phyloP scores from a whole-genome alignment of 371 early-diverging fungal species.

The Mortierella sp. region DNA sequence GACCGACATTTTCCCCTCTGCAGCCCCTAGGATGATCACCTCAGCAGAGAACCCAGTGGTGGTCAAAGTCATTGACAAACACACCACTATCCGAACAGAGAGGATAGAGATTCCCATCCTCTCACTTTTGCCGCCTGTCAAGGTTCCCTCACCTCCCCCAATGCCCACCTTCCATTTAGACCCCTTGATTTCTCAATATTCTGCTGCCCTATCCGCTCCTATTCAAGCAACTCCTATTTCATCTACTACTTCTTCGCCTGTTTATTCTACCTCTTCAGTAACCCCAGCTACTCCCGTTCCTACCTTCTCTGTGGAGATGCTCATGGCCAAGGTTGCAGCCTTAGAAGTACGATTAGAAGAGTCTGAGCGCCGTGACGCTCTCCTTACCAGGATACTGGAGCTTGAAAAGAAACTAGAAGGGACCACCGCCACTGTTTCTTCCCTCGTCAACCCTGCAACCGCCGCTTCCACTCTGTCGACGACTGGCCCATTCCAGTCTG shows the following conservation, averaged over 20 bases:
- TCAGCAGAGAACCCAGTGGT: constrained; percentile 7
- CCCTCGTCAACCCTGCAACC: background rate
- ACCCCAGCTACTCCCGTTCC: background rate
- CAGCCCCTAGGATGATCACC: constrained; percentile 16
- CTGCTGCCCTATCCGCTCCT: background rate
- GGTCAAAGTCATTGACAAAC: constrained; percentile 14
- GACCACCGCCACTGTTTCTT: background rate
- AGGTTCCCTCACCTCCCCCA: constrained; percentile 10
- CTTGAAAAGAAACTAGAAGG: constrained; percentile 38
- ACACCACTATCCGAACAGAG: constrained; percentile 18
- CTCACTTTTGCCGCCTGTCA: constrained; percentile 11
- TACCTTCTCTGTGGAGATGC: constrained; percentile 17
- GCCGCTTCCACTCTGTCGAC: background rate
- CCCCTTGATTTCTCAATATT: background rate
- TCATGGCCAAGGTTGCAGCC: constrained; percentile 30
- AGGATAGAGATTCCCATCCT: constrained; percentile 13
- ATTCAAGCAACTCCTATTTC: background rate
- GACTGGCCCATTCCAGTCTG: background rate
- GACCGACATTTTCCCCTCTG: constrained; percentile 15
- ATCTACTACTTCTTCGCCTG: background rate
- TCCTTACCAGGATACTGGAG: constrained; percentile 24
- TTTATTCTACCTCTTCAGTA: background rate
- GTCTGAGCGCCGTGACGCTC: constrained; percentile 27
- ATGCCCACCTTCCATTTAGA: background rate
- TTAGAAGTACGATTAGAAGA: constrained; percentile 38